Evolutionary conservation across 805 yeast species (phyloP), one percentile per base, ranked within the genome.

Genomic region (Lipomyces sp.): DNA sequence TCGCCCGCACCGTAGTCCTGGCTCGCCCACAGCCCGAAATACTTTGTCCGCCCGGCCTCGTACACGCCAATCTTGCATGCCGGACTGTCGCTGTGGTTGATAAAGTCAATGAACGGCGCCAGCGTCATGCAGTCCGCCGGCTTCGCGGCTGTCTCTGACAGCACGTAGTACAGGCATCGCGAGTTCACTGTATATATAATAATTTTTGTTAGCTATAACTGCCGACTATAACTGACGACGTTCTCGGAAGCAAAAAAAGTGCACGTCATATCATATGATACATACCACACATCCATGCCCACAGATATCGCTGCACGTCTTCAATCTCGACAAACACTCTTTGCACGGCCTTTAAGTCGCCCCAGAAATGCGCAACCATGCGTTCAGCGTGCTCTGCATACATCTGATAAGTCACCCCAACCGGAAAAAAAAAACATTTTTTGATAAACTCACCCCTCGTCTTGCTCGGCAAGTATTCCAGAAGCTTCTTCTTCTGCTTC

Each of bases 61-160:
- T 38, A 33, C 19, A 48, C 42, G 6, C 47, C 53, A 29, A 59
- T 35, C 21, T 32, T 49, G 24, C 57, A 57, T 31, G 19, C 35
- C 10, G 39, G 45, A 2, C 31, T 29, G 11, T 62, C 51, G 19
- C 57, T 51, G 53, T 91, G 98, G 68, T 91, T 93, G 45, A 91
- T 70, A 65, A 86, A 85, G 69, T 91, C 98, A 22, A 90, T 89
- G 56, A 73, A 83, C 0, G 98, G 98, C 0, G 91, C 97, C 79
- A 91, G 70, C 1, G 98, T 87, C 70, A 91, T 82, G 65, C 86
- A 84, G 58, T 84, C 87, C 23, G 70, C 77, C 2, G 64, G 63
- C 16, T 72, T 69, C 49, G 76, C 74, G 32, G 76, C 74, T 10
- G 29, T 26, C 41, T 76, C 73, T 1, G 85, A 82, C 1, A 86